phyloP scores from a whole-genome alignment of 2,329 filamentous ascomycete genomes.

The Cadophora malorum region DNA sequence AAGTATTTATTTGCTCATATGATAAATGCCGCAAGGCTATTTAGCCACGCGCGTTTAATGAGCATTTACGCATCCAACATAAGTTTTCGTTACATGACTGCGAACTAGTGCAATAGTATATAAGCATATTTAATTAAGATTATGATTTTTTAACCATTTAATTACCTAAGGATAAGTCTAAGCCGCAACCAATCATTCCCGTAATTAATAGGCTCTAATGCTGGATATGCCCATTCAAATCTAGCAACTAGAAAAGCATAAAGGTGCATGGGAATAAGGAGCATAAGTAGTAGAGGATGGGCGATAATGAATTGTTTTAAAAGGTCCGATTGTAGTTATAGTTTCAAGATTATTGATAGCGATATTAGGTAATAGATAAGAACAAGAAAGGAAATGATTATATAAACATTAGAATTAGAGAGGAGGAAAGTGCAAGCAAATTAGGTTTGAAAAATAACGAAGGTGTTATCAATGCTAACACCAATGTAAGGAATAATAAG shows the following conservation, averaged over 20 bases:
- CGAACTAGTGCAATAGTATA: not conserved
- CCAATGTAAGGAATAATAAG: not conserved
- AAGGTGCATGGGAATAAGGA: not conserved
- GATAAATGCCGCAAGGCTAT: not conserved
- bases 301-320: not conserved
- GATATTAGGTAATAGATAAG: slow-evolving; percentile 1
- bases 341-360: not conserved
- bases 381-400: not conserved
- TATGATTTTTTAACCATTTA: not conserved
- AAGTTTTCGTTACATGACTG: not conserved
- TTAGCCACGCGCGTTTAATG: not conserved
- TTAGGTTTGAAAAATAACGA: not conserved
- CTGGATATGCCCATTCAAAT: not conserved
- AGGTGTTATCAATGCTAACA: not conserved
- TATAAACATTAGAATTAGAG: not conserved
- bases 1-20: not conserved
- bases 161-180: not conserved
- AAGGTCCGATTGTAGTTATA: not conserved
- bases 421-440: not conserved
- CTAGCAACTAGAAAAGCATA: not conserved
- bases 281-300: not conserved
- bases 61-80: not conserved
- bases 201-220: not conserved
- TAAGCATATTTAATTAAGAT: not conserved
- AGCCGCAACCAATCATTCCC: not conserved